Conservation (phyloP, 2,329 filamentous ascomycete species). For the Trichoderma polysporum region DNA sequence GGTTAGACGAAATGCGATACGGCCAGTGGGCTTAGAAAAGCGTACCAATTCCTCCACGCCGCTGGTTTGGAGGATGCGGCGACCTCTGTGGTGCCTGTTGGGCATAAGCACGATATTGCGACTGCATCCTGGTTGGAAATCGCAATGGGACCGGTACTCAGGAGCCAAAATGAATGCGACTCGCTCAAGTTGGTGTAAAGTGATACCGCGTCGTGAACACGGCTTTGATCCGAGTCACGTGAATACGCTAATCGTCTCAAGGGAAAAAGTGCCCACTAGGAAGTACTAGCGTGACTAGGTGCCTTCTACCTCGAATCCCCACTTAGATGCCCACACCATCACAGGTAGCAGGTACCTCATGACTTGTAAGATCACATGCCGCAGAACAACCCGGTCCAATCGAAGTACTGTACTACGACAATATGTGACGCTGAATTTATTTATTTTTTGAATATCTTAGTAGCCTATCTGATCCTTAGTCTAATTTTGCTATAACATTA, state of each 20-base stretch:
- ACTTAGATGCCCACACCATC: neutral
- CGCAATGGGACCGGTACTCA: neutral
- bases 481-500: no score
- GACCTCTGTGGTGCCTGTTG: conserved; percentile 52
- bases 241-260: neutral
- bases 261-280: neutral
- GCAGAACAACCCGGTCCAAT: neutral
- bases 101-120: conserved; percentile 52
- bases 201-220: conserved; percentile 13
- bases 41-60: conserved; percentile 55
- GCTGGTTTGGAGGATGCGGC: conserved; percentile 48
- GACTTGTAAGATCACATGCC: neutral
- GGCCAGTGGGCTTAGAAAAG: conserved; percentile 10
- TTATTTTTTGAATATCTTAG: no score
- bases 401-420: no score
- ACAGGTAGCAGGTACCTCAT: neutral
- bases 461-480: no score
- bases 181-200: conserved; percentile 1
- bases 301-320: neutral
- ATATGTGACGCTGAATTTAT: no score
- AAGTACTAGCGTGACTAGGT: neutral
- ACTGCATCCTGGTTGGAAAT: conserved; percentile 44
- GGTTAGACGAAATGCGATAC: conserved; percentile 20
- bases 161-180: neutral
- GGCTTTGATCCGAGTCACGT: neutral